Base-by-base conservation (phyloP, 305 asterid genomes). In the Striga hermonthica region DNA sequence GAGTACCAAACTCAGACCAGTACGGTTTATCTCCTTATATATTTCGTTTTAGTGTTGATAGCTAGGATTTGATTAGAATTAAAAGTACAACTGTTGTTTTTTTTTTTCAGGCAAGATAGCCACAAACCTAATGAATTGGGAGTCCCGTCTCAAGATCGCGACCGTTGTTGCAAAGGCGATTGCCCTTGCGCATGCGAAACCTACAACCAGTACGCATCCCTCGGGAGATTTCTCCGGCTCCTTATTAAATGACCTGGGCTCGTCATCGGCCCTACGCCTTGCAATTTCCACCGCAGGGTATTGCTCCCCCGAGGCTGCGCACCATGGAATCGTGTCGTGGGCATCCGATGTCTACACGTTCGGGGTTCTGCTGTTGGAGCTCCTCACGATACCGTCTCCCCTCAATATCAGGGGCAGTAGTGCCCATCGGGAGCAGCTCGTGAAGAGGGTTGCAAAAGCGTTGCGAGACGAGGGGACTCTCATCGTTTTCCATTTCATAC, bases 121-220 rank as follows among this genome's bases (percentile, higher is more conserved):
- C 22, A 8, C n/a, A 36, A 0, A 55, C 9, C 1, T 0, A 1
- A 39, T 63, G 37, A 65, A 63, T 9, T 70, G 78, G 78, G 71
- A 57, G 8, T 39, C 67, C 12, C 59, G 74, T 47, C 13, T 68
- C 11, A 69, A 67, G 43, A 50, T 74, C n/a, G 78, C 71, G 10
- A 68, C 69, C 5, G 66, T 62, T 28, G 68, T 60, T 7, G 78
- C 74, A 49, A 74, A 49, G 53, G 78, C 74, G 7, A 50, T 74
- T 39, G 67, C 78, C 15, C 35, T 57, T 69, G 16, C 74, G 38
- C 44, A 37, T 62, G 1, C 74, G 22, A 12, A 44, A 44, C 31
- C 31, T 44, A n/a, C 4, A 63, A 62, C 14, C 71, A 69, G 4
- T 39, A 65, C 22, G 28, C 64, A 22, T 44, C 58, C 37, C 70